Evolutionary conservation across 2,329 filamentous ascomycete genomes (phyloP), one percentile per base, ranked within the genome.

Genomic region (Cercospora sojina): DNA sequence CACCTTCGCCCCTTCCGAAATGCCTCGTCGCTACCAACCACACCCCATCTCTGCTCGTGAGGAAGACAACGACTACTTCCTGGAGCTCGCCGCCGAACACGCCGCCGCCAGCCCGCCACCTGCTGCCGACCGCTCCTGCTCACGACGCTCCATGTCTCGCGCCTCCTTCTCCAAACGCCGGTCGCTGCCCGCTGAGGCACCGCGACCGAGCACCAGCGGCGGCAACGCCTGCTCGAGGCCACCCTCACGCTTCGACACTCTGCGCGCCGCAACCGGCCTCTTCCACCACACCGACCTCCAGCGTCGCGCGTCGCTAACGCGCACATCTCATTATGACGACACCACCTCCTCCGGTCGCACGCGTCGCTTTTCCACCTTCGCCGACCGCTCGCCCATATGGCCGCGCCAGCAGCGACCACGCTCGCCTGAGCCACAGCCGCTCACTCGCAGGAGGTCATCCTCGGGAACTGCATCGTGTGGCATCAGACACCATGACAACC

Each of bases 81-180:
- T 76, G 58, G 72, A 74, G 62, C 70, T 76, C 41, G 74, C 73
- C 47, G 41, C 70, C 61, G 71, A 75, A 62, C 66, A 58, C 64
- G 49, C 43, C 53, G 47, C 85, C 75, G 87, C 88, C 2, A 89
- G 51, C 13, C 43, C 8, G 20, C 51, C 25, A 55, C 23, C 16
- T 23, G 23, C 25, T n/a, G 12, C 20, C n/a, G 23, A n/a, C 25
- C 51, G 51, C 51, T 20, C 18, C 41, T 43, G 29, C 57, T 56
- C 63, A 29, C 56, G 41, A n/a, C 63, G 43, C 43, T 56, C 63
- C 56, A 65, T 60, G 63, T 65, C 56, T 49, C 43, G 63, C 31
- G 56, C 63, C 35, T 65, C 63, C 43, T 60, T 53, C 55, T 59
- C 62, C 43, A 67, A 69, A 64, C 68, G 65, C 29, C 61, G 64